Evolutionary conservation across 257 asterid genomes (phyloP).

Genomic region (Cinchona pubescens): DNA sequence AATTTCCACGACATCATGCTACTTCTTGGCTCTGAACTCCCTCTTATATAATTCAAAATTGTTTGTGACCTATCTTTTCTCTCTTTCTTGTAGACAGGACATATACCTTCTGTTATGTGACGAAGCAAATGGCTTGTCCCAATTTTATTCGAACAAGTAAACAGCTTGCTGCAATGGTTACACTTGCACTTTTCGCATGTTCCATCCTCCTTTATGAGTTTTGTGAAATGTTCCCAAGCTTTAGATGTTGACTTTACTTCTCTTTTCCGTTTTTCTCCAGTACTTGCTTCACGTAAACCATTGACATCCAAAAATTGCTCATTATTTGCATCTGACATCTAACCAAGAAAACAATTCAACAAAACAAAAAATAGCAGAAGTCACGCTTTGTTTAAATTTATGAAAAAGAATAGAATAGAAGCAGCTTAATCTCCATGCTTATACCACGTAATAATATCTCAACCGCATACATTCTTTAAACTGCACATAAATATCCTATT

Average conservation of each 20-base stretch:
- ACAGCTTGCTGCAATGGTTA: conserved; percentile 71
- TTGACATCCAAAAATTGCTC: conserved; percentile 47
- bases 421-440: background rate
- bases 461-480: background rate
- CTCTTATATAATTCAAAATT: conserved; percentile 33
- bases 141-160: conserved; percentile 64
- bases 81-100: conserved; percentile 59
- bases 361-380: background rate
- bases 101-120: conserved; percentile 69
- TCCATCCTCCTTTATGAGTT: conserved; percentile 77
- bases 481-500: background rate
- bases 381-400: background rate
- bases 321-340: conserved; percentile 53
- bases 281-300: conserved; percentile 56
- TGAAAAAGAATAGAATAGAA: background rate
- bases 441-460: background rate
- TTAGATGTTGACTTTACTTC: conserved; percentile 72
- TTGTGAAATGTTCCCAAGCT: conserved; percentile 91
- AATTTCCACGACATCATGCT: conserved; percentile 47
- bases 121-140: conserved; percentile 94
- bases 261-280: conserved; percentile 62
- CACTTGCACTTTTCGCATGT: conserved; percentile 69
- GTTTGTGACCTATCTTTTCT: conserved; percentile 35
- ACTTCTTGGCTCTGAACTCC: conserved; percentile 33
- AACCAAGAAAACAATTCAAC: background rate